A percentile compares a stretch with the other conserved stretches of the same genome.
Evolutionary conservation across 2,329 filamentous ascomycete species (phyloP).

Genomic region (Venturia nashicola): DNA sequence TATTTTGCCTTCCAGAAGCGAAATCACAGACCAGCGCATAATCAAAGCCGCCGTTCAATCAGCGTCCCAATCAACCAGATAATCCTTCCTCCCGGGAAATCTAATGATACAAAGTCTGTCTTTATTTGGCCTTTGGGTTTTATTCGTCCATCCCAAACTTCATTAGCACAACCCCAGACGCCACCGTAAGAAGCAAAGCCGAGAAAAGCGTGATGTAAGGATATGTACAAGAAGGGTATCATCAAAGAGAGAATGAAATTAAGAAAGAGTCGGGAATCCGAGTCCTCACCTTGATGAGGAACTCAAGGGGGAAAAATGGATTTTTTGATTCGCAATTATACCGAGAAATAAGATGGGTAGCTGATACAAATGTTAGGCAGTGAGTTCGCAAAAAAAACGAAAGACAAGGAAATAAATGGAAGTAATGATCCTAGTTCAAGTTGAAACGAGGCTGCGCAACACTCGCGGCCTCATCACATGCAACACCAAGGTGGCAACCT

Average conservation of each 20-base stretch:
- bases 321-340: not conserved
- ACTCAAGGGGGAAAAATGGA: not conserved
- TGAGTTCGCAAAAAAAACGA: not conserved
- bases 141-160: not conserved
- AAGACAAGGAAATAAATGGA: not conserved
- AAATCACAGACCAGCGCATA: not conserved
- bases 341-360: not conserved
- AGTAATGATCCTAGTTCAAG: not conserved
- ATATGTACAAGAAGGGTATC: conserved; percentile 3
- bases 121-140: not conserved
- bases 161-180: not conserved
- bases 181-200: not conserved
- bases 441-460: not conserved
- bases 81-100: not conserved
- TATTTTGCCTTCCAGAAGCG: not conserved
- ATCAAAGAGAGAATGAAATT: not conserved
- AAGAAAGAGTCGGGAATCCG: not conserved
- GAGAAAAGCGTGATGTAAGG: not conserved
- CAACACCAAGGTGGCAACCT: not conserved
- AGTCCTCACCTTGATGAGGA: not conserved
- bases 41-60: not conserved
- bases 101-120: not conserved
- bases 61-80: not conserved
- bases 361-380: not conserved
- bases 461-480: not conserved